phyloP scores from a whole-genome alignment of 2,329 filamentous ascomycete genomes.

The Aspergillus piperis region DNA sequence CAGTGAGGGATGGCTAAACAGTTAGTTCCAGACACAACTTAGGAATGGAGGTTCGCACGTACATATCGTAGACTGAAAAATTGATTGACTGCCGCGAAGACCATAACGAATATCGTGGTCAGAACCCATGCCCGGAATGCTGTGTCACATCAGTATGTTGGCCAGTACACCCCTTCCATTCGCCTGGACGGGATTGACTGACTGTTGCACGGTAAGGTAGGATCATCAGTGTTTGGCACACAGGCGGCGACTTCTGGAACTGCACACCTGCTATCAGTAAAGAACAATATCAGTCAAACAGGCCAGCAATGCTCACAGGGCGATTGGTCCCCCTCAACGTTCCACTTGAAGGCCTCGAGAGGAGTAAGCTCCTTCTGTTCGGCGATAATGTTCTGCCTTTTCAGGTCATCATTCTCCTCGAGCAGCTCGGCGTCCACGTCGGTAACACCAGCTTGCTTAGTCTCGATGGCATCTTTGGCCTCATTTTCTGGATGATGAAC shows the following conservation, averaged over 20 bases:
- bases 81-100: conserved; percentile 28
- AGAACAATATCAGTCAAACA: background rate
- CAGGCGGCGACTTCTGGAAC: conserved; percentile 42
- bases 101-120: conserved; percentile 27
- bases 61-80: conserved; percentile 31
- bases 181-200: background rate
- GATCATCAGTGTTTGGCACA: conserved; percentile 39
- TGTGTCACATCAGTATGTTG: conserved; percentile 11
- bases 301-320: conserved; percentile 29
- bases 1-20: conserved; percentile 22
- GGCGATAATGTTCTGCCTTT: background rate
- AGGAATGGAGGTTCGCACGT: background rate
- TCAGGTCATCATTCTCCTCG: conserved; percentile 4
- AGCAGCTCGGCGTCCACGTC: background rate
- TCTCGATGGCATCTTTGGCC: conserved; percentile 1
- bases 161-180: no score
- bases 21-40: background rate
- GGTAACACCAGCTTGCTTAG: background rate
- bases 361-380: conserved; percentile 37
- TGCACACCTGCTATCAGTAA: conserved; percentile 13
- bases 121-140: conserved; percentile 35
- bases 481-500: background rate
- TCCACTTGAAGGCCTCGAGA: conserved; percentile 40
- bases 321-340: conserved; percentile 41
- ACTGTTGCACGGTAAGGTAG: conserved; percentile 37